phyloP scores from a whole-genome alignment of 2,329 filamentous ascomycete species.

The Fusarium coicis region DNA sequence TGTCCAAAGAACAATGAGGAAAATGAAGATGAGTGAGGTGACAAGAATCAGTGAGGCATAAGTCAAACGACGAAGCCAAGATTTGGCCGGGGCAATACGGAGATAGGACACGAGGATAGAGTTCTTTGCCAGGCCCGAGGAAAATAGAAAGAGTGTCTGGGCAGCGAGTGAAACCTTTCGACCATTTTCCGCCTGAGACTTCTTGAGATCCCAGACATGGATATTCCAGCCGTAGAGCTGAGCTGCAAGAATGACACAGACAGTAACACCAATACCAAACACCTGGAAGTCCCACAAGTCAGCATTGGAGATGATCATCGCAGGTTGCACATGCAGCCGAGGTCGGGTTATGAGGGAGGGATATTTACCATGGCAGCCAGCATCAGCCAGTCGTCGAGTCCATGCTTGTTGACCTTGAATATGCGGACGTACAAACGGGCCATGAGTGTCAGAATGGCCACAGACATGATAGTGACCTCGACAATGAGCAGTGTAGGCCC shows the following conservation, averaged over 20 bases:
- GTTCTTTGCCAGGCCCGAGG: slow-evolving; percentile 52
- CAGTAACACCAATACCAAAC: slow-evolving; percentile 48
- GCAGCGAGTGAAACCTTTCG: slow-evolving; percentile 53
- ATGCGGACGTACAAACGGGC: slow-evolving; percentile 53
- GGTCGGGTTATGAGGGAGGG: not conserved
- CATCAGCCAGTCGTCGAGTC: slow-evolving; percentile 57
- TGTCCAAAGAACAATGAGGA: slow-evolving; percentile 51
- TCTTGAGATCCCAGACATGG: slow-evolving; percentile 52
- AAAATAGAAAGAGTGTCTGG: slow-evolving; percentile 53
- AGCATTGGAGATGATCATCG: slow-evolving; percentile 9
- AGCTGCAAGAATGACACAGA: slow-evolving; percentile 50
- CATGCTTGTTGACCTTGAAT: slow-evolving; percentile 47
- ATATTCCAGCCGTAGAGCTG: slow-evolving; percentile 52
- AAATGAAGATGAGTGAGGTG: slow-evolving; percentile 43
- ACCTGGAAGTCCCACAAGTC: slow-evolving; percentile 39
- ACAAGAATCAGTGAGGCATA: slow-evolving; percentile 44
- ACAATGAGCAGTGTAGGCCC: slow-evolving; percentile 52
- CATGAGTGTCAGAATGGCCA: slow-evolving; percentile 49
- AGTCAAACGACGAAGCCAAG: slow-evolving; percentile 50
- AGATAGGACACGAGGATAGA: slow-evolving; percentile 56
- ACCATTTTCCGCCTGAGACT: slow-evolving; percentile 43
- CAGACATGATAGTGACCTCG: slow-evolving; percentile 48
- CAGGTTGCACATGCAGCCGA: slow-evolving; percentile 28
- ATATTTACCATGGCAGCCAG: slow-evolving; percentile 48
- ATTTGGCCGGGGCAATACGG: slow-evolving; percentile 49